A percentile compares a stretch with the other conserved stretches of the same genome.
These are phyloP conservation scores for Hypoxylon perforatum DNA, from an alignment of 495 filamentous ascomycete species.

Conservation along the genomic window DNA sequence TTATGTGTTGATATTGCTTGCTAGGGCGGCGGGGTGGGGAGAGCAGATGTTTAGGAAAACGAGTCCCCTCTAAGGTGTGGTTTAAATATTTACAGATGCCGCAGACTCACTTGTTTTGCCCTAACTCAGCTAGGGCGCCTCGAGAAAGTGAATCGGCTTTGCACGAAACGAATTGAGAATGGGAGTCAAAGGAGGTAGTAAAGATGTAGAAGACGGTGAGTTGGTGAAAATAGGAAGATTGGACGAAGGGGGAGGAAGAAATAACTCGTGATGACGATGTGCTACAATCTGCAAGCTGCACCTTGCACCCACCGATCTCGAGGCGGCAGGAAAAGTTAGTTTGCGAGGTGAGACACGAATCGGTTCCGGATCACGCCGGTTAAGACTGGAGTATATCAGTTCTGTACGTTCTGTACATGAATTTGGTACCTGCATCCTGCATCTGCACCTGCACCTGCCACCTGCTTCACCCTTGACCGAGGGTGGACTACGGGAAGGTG, in stretches of 20 bases:
- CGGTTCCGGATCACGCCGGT: slow-evolving; percentile 19
- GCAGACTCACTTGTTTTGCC: slow-evolving; percentile 1
- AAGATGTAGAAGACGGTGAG: slow-evolving; percentile 16
- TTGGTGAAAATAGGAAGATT: slow-evolving; percentile 4
- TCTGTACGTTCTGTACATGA: slow-evolving; percentile 13
- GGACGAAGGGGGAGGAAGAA: slow-evolving; percentile 5
- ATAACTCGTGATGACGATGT: slow-evolving; percentile 11
- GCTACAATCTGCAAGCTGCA: background rate
- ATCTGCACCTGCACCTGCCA: background rate
- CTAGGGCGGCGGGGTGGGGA: background rate
- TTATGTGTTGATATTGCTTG: slow-evolving; percentile 4
- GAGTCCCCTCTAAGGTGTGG: background rate
- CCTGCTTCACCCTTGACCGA: slow-evolving; percentile 16
- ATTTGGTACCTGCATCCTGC: background rate
- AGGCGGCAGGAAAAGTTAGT: slow-evolving; percentile 34
- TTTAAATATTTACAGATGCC: slow-evolving; percentile 13
- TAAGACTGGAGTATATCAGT: slow-evolving; percentile 11
- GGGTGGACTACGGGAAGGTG: slow-evolving; percentile 24
- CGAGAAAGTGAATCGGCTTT: slow-evolving; percentile 1
- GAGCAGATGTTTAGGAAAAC: slow-evolving; percentile 17
- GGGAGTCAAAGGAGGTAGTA: slow-evolving; percentile 10
- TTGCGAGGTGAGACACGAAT: slow-evolving; percentile 35
- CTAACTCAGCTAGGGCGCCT: background rate
- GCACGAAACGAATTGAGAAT: slow-evolving; percentile 8
- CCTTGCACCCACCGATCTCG: background rate